phyloP scores from a whole-genome alignment of 176 grass and related monocot species.

The Zizania latifolia region DNA sequence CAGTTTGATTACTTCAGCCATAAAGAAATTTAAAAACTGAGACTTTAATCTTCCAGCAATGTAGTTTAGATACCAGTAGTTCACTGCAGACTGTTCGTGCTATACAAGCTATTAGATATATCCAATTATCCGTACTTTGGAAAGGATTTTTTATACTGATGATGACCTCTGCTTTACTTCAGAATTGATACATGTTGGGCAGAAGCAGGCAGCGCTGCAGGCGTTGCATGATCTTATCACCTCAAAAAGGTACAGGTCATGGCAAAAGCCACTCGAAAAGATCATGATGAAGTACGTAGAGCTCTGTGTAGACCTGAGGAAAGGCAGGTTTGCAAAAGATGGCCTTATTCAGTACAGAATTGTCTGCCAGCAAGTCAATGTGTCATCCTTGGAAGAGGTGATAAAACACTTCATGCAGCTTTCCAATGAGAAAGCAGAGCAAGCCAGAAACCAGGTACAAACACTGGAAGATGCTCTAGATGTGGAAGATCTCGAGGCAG shows the following conservation, averaged over 20 bases:
- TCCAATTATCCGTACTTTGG: not conserved
- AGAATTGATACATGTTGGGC: slow-evolving; percentile 96
- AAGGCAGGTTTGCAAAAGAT: slow-evolving; percentile 94
- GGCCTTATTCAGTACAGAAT: slow-evolving; percentile 96
- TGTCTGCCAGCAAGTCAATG: slow-evolving; percentile 96
- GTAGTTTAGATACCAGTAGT: not conserved
- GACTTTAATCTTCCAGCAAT: not conserved
- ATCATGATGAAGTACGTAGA: slow-evolving; percentile 99
- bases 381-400: slow-evolving; percentile 86
- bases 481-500: slow-evolving; percentile 93
- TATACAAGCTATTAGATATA: not conserved
- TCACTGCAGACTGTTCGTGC: not conserved
- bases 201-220: slow-evolving; percentile 94
- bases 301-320: slow-evolving; percentile 86
- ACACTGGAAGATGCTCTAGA: slow-evolving; percentile 89
- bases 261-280: slow-evolving; percentile 90
- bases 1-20: not conserved
- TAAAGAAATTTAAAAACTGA: not conserved
- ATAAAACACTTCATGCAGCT: slow-evolving; percentile 98
- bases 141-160: not conserved
- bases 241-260: slow-evolving; percentile 81
- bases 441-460: slow-evolving; percentile 67
- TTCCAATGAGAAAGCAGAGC: slow-evolving; percentile 75
- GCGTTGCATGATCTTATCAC: slow-evolving; percentile 97
- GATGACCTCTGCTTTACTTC: slow-evolving; percentile 12